Evolutionary conservation across 2,329 filamentous ascomycete species (phyloP), one percentile per base, ranked within the genome.

Genomic region (Tolypocladium endophyticum): DNA sequence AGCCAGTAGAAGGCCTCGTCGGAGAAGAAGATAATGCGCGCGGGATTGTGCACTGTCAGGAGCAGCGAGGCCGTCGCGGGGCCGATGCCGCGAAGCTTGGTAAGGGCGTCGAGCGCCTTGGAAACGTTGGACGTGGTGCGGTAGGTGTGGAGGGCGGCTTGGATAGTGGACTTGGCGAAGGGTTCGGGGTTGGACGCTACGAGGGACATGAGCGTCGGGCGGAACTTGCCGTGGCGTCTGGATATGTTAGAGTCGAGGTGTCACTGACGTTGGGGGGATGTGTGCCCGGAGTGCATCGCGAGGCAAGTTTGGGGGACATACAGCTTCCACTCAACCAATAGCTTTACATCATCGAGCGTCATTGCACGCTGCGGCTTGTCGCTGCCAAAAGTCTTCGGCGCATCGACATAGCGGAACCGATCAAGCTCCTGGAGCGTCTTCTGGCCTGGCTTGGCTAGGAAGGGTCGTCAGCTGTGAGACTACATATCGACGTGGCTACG

Each of bases 1-100:
- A 88, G 73, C 88, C 88, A 93, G 64, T 86, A 81, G 68, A 86
- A 93, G 4, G 87, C 79, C 72, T 94, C 90, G 68, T 95, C 90
- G 2, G 86, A 88, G 73, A 93, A 93, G 77, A 93, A 93, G 1
- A 89, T 81, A 56, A 86, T 78, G 16, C 74, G 72, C 0, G 76
- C 71, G 0, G 86, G 80, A 61, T 85, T 80, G 63, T 85, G 81
- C 5, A 88, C 82, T 5, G 86, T 82, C 3, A 94, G 79, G 1
- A 93, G 74, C 38, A 94, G 80, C 1, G 88, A 90, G 0, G 88
- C 89, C 0, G 89, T 93, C 9, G 90, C 90, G 1, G 90, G 89
- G 0, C 90, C 90, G 62, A 95, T 84, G 39, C 90, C 90, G 63
- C 79, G 86, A n/a, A 94, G 76, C 59, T 78, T 78, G 1, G 78